Evolutionary conservation across 2,329 filamentous ascomycete genomes (phyloP).

Genomic region (Ceratocystis colombiana): DNA sequence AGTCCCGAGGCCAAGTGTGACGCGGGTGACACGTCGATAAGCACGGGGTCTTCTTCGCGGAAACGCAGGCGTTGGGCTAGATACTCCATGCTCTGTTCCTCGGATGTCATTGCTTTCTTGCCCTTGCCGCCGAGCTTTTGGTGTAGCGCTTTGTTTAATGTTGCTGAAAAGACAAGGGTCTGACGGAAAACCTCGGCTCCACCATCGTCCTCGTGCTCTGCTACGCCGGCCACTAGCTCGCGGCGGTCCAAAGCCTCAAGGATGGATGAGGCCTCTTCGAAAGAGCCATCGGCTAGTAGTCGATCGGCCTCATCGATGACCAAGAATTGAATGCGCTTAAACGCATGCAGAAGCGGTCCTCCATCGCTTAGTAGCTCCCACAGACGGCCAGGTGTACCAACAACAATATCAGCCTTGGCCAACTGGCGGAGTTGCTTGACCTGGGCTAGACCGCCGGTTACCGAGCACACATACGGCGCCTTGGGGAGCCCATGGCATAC

Average conservation of each 20-base stretch:
- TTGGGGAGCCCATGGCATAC: conserved; percentile 54
- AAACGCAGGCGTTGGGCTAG: conserved; percentile 61
- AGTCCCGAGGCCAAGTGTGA: conserved; percentile 80
- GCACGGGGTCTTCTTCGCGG: conserved; percentile 70
- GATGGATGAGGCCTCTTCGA: conserved; percentile 88
- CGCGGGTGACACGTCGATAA: conserved; percentile 82
- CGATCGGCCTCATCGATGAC: conserved; percentile 93
- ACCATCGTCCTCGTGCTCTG: conserved; percentile 43
- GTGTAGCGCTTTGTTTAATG: conserved; percentile 83
- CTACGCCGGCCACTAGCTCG: conserved; percentile 42
- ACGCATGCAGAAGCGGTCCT: conserved; percentile 54
- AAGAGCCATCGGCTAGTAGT: conserved; percentile 82
- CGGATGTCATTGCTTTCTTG: conserved; percentile 43
- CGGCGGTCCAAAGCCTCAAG: conserved; percentile 65
- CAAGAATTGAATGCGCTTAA: conserved; percentile 68
- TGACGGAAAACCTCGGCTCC: conserved; percentile 50
- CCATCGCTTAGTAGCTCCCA: conserved; percentile 88
- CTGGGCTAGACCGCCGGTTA: conserved; percentile 88
- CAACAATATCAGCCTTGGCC: conserved; percentile 76
- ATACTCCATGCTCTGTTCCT: conserved; percentile 83
- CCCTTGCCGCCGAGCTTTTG: conserved; percentile 78
- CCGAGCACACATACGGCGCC: conserved; percentile 65
- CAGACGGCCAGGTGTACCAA: conserved; percentile 81
- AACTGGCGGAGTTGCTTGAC: conserved; percentile 87
- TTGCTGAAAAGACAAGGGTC: conserved; percentile 92